Conservation (phyloP, 768 basidiomycete genomes). For the Collybiopsis luxurians region DNA sequence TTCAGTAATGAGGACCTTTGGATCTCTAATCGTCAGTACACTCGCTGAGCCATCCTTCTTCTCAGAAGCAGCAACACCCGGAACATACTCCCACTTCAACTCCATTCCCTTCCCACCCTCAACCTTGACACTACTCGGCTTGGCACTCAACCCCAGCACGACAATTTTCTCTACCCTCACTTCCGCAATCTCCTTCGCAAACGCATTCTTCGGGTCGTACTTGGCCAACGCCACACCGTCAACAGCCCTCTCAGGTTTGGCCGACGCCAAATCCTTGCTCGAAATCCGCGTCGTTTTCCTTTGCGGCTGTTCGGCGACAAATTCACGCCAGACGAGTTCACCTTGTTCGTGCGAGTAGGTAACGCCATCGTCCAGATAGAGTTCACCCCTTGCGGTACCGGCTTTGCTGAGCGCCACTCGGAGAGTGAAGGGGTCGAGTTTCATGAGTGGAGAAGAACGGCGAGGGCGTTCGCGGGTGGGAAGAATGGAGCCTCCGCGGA, state of each 20-base stretch:
- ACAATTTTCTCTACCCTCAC: slow-evolving; percentile 85
- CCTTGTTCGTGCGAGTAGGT: slow-evolving; percentile 75
- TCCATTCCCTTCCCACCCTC: slow-evolving; percentile 37
- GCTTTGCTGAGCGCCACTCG: slow-evolving; percentile 72
- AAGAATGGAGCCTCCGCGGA: slow-evolving; percentile 90
- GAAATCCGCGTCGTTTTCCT: slow-evolving; percentile 45
- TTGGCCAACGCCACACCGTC: slow-evolving; percentile 45
- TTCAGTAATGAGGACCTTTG: slow-evolving; percentile 49
- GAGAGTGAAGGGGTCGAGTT: slow-evolving; percentile 89
- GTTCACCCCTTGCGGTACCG: slow-evolving; percentile 67
- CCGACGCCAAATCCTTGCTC: slow-evolving; percentile 53
- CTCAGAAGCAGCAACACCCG: slow-evolving; percentile 53
- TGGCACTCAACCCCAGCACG: slow-evolving; percentile 64
- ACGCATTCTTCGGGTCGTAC: slow-evolving; percentile 62
- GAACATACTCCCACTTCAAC: slow-evolving; percentile 66
- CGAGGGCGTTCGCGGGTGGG: slow-evolving; percentile 86
- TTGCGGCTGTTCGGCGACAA: slow-evolving; percentile 50
- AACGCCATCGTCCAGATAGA: slow-evolving; percentile 95
- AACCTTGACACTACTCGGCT: slow-evolving; percentile 60
- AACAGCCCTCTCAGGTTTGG: slow-evolving; percentile 43
- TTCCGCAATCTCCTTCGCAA: slow-evolving; percentile 58
- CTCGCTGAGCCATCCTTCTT: slow-evolving; percentile 67
- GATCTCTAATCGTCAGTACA: slow-evolving; percentile 75
- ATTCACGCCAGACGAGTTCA: slow-evolving; percentile 80
- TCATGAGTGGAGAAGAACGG: slow-evolving; percentile 84